Evolutionary conservation across 257 asterid species (phyloP), one percentile per base, ranked within the genome.

Genomic region (Gentiana straminea): DNA sequence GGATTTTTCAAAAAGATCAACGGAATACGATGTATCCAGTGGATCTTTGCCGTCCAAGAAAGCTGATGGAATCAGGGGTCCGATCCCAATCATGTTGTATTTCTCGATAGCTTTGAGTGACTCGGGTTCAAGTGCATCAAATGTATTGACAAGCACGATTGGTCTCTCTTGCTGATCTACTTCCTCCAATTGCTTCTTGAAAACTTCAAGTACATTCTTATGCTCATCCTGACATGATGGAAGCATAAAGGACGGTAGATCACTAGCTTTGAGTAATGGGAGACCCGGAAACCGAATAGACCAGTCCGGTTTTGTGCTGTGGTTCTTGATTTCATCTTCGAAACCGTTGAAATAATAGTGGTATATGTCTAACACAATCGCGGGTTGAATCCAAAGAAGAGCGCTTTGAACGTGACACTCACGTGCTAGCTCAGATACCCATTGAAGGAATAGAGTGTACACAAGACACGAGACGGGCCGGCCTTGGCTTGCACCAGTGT

Each of bases 61-160:
- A 24, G 79, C 75, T 10, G 80, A 74, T 1, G 89, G 83, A 44
- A 81, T 48, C 63, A 81, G 45, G 0, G 94, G 94, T 1, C 94
- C 94, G 3, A 84, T 36, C 0, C 86, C 15, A 1, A 81, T 35
- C 1, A 75, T 63, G 4, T 68, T 66, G 46, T 76, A 66, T 5
- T 61, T 52, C 6, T 57, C 63, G 1, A 79, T 33, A 3, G 51
- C 66, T 47, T 54, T 58, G 52, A 84, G 38, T 6, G 78, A 65
- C 4, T 59, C 69, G 32, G 48, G 63, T 66, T 84, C 94, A n/a
- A 84, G 62, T 13, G 77, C 81, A 58, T 69, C 43, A 51, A 77
- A 84, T 0, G 80, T 67, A 69, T 84, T 84, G 55, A 84, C 59
- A 0, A 84, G 69, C 39, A 81, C 71, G 10, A 60, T 55, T 0